Evolutionary conservation across 768 basidiomycete genomes (phyloP), one percentile per base, ranked within the genome.

Genomic region (Panellus pusillus): DNA sequence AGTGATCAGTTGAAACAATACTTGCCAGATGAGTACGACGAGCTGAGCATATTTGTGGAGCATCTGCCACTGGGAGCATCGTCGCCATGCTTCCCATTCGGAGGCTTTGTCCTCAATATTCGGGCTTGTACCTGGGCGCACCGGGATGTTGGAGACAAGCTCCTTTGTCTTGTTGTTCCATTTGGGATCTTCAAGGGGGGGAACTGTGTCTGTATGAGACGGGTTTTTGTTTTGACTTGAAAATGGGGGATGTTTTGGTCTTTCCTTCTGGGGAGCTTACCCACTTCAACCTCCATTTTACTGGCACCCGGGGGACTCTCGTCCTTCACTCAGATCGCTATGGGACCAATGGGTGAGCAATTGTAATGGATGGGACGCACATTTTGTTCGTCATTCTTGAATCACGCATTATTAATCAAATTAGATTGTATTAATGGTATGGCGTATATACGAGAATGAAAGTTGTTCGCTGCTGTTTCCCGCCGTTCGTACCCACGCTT

Each of bases 81-180:
- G 1, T 57, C 61, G 1, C 61, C 63, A 3, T 55, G 52, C 0
- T 58, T 64, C 40, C 68, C 67, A 1, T 70, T 69, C 24, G 52
- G 52, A 9, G 66, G 69, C 0, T 66, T 68, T 39, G 61, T 66
- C 0, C 29, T 68, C 18, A 68, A 70, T 32, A 19, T 68, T 28
- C 61, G 64, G 39, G 61, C 66, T 1, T 39, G 54, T 0, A 68
- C 66, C 0, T 50, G 37, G 11, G 52, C 55, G 8, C 68, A 69
- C 41, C 41, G 60, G 3, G 66, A 69, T 44, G 35, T 37, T 12
- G 50, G 53, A 15, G 67, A 69, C 55, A 44, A 59, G 20, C 31
- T 53, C 7, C 40, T 68, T 1, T 69, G 68, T 45, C 17, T 69
- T 0, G 61, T 67, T 5, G 37, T 68, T 40, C 52, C 5, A 41